phyloP scores from a whole-genome alignment of 2,329 filamentous ascomycete genomes.

The Exophiala viscosa region DNA sequence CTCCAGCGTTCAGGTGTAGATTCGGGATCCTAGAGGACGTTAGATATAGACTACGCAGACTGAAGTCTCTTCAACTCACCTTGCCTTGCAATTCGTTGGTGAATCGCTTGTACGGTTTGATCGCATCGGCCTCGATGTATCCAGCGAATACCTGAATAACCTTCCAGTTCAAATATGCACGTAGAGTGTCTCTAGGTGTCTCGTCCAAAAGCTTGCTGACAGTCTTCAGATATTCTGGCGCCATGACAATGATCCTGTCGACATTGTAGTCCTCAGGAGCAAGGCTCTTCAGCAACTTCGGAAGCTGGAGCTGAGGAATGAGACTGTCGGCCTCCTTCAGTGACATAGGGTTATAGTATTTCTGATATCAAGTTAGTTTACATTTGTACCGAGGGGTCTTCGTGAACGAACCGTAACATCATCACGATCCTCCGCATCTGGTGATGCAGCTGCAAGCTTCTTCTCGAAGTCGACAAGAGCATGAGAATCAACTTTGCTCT shows the following conservation, averaged over 20 bases:
- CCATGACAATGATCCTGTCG: constrained; percentile 56
- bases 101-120: constrained; percentile 59
- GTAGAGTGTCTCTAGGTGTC: constrained; percentile 54
- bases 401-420: constrained; percentile 50
- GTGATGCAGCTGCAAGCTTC: constrained; percentile 56
- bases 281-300: constrained; percentile 51
- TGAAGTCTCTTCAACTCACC: constrained; percentile 15
- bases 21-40: constrained; percentile 47
- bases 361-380: constrained; percentile 9
- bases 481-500: constrained; percentile 32
- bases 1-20: constrained; percentile 64
- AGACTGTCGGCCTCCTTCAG: constrained; percentile 54
- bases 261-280: constrained; percentile 50
- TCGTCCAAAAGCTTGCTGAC: constrained; percentile 54
- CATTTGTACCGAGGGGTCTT: neutral
- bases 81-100: constrained; percentile 59
- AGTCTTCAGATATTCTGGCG: constrained; percentile 58
- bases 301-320: constrained; percentile 55
- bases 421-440: constrained; percentile 55
- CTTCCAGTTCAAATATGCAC: constrained; percentile 64
- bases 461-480: constrained; percentile 58
- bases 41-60: neutral
- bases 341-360: constrained; percentile 63
- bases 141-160: constrained; percentile 52
- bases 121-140: constrained; percentile 56